Conservation (phyloP, 2,329 filamentous ascomycete species). For the Dactylellina drechsleri region DNA sequence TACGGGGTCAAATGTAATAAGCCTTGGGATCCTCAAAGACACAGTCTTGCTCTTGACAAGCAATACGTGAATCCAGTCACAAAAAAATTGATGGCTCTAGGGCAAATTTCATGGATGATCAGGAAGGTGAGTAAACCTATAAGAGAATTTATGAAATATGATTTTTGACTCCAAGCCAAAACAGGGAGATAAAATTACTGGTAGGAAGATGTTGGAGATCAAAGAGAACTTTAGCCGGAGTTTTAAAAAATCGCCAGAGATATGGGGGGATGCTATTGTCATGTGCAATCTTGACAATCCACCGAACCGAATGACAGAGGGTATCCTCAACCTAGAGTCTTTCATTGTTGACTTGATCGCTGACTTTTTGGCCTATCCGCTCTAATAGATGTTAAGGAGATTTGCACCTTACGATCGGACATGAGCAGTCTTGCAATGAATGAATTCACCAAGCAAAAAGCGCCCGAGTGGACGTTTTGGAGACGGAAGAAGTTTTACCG, state of each 20-base stretch:
- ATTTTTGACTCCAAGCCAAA: no score
- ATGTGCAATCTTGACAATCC: constrained; percentile 42
- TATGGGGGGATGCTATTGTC: constrained; percentile 35
- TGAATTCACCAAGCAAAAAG: constrained; percentile 31
- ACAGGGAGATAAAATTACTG: constrained; percentile 39
- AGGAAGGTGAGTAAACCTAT: constrained; percentile 17
- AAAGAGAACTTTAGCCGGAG: constrained; percentile 27
- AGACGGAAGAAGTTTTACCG: constrained; percentile 24
- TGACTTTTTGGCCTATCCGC: not conserved
- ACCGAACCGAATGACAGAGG: constrained; percentile 21
- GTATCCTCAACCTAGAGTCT: constrained; percentile 1
- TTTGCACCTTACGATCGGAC: constrained; percentile 22
- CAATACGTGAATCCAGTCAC: constrained; percentile 24
- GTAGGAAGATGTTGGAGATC: constrained; percentile 22
- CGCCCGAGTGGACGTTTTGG: constrained; percentile 9
- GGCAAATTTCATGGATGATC: constrained; percentile 35
- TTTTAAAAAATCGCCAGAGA: constrained; percentile 30
- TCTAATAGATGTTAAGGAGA: constrained; percentile 35
- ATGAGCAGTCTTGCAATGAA: constrained; percentile 38
- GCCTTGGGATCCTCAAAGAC: constrained; percentile 20
- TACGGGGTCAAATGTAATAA: constrained; percentile 35
- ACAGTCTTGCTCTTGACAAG: not conserved
- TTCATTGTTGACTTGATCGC: not conserved
- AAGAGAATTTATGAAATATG: not conserved
- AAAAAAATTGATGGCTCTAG: constrained; percentile 26